Base-by-base conservation (phyloP, 768 basidiomycete genomes). In the Psilocybe tampanensis region DNA sequence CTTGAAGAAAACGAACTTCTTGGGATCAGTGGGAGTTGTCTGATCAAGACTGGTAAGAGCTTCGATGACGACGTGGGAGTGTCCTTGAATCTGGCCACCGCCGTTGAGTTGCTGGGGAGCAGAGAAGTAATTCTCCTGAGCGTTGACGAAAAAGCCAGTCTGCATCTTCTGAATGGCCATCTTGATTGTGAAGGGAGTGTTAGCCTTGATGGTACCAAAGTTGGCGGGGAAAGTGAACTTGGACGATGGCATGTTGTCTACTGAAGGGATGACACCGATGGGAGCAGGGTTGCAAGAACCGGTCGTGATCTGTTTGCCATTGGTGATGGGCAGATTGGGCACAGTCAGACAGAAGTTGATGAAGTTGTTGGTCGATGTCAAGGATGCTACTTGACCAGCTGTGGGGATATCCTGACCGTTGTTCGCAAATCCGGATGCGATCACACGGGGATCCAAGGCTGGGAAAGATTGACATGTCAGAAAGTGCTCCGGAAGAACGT, bases 61-160 rank as follows among this genome's bases (percentile, higher is more conserved):
- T 70, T 88, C 81, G 58, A 86, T 72, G 61, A 84, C 83, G 60
- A 86, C 74, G 66, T 88, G 86, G 3, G 80, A 82, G 70, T 84
- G 81, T 1, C 82, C 85, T 54, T 79, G 70, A 65, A 88, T 80
- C 52, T 76, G 70, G 7, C 86, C 86, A 43, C 74, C 66, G 0
- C 22, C 64, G 65, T 86, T 80, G 21, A 85, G 65, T 51, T 80
- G 77, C 64, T 85, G 84, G 33, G 83, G 86, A 19, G 81, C 86
- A 32, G 77, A 72, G 56, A 82, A 86, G 69, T 82, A 85, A 60
- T 77, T 82, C 49, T 72, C 65, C 59, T 80, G 67, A 0, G 83
- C 78, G 62, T 85, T 83, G 53, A 81, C 82, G 67, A 89, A 86
- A 70, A 74, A 75, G 39, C 84, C 84, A 26, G 81, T 81, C 54